Conservation (phyloP, 352 stramenopile genomes). For the Lagenidium giganteum region DNA sequence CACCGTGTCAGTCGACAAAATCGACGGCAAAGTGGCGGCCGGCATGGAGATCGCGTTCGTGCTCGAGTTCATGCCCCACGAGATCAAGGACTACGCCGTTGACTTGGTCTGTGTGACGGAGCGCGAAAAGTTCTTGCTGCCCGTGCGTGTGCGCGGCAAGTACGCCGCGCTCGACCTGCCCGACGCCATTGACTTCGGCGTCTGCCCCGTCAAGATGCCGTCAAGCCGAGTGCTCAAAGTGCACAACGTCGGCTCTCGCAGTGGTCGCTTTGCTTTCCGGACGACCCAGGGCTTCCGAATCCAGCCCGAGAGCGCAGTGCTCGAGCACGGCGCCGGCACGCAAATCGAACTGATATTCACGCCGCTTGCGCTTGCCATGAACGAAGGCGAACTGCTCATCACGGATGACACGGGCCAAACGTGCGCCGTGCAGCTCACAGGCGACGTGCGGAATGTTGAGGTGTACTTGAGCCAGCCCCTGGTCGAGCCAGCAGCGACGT, state of each 20-base stretch:
- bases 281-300: conserved; percentile 61
- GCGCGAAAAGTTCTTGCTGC: conserved; percentile 92
- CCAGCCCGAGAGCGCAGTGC: conserved; percentile 43
- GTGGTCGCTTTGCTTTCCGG: conserved; percentile 71
- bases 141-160: conserved; percentile 79
- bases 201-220: conserved; percentile 83
- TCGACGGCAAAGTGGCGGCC: conserved; percentile 83
- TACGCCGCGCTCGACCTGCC: conserved; percentile 87
- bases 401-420: conserved; percentile 77
- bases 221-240: conserved; percentile 82
- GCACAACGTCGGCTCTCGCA: conserved; percentile 83
- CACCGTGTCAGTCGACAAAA: conserved; percentile 11
- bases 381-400: conserved; percentile 76
- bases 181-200: conserved; percentile 84
- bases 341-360: conserved; percentile 77
- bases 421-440: conserved; percentile 63
- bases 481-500: conserved; percentile 83
- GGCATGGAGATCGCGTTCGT: conserved; percentile 93
- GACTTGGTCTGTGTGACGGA: conserved; percentile 94
- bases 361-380: conserved; percentile 27
- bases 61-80: conserved; percentile 89
- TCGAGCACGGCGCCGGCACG: conserved; percentile 57
- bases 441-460: conserved; percentile 82
- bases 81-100: conserved; percentile 82
- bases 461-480: conserved; percentile 87